A percentile compares a stretch with the other conserved stretches of the same genome.
phyloP scores from a whole-genome alignment of 2,329 filamentous ascomycete species.

The Trichoderma simmonsii region DNA sequence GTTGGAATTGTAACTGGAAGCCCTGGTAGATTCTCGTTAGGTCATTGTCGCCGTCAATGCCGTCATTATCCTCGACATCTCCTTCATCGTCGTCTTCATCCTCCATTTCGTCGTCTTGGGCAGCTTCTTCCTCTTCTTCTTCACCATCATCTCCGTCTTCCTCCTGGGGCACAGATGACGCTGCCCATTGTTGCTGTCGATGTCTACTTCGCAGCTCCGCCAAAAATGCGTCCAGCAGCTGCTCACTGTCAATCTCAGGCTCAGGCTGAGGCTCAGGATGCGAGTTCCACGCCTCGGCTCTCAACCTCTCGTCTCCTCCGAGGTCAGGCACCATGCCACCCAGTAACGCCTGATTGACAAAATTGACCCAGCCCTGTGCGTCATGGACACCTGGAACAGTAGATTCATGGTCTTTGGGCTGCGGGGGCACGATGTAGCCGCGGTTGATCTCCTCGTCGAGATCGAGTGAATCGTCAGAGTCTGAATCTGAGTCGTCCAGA shows the following conservation, averaged over 20 bases:
- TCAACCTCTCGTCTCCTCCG: conserved; percentile 26
- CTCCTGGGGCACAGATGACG: background rate
- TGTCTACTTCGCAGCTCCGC: conserved; percentile 5
- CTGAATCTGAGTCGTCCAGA: background rate
- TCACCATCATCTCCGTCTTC: background rate
- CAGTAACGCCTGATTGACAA: conserved; percentile 27
- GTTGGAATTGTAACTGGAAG: no score
- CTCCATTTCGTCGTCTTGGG: conserved; percentile 16
- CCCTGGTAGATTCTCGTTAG: background rate
- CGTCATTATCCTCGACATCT: background rate
- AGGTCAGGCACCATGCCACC: conserved; percentile 26
- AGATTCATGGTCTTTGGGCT: conserved; percentile 10
- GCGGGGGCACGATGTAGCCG: conserved; percentile 31
- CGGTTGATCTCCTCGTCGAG: conserved; percentile 35
- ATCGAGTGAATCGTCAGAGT: conserved; percentile 18
- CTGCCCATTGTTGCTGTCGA: background rate
- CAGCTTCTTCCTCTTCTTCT: background rate
- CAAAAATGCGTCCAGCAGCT: conserved; percentile 27
- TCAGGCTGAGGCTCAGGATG: conserved; percentile 21
- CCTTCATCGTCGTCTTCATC: background rate
- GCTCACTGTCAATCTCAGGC: conserved; percentile 19
- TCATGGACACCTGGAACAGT: conserved; percentile 24
- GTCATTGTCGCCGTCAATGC: background rate
- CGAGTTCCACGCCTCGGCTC: conserved; percentile 26
- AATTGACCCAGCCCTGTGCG: conserved; percentile 26